Percentiles rank a stretch among this genome's conserved stretches.
Evolutionary conservation across 352 stramenopile genomes (phyloP).

Genomic region (Globisporangium cystogenes): DNA sequence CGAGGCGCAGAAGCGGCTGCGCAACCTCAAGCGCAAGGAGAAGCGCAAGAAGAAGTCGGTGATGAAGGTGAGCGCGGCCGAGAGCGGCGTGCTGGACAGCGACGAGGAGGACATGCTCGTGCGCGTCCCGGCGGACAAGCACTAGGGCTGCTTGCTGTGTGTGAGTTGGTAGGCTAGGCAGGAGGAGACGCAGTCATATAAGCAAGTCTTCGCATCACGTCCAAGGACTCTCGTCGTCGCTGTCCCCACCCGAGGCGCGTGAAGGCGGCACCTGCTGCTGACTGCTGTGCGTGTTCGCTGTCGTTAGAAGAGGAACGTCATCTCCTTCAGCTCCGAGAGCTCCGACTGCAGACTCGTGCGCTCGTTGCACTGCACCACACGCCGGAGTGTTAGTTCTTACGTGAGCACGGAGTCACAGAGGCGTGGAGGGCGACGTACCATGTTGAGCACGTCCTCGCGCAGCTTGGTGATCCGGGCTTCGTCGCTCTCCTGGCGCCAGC

Average conservation of each 20-base stretch:
- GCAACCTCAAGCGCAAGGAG: slow-evolving; percentile 70
- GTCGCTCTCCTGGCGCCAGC: slow-evolving; percentile 35
- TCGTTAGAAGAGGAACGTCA: slow-evolving; percentile 30
- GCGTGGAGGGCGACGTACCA: slow-evolving; percentile 26
- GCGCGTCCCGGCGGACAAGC: slow-evolving; percentile 10
- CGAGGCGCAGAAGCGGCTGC: slow-evolving; percentile 55
- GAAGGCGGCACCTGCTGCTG: not conserved
- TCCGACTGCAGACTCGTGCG: slow-evolving; percentile 47
- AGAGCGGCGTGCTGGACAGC: slow-evolving; percentile 15
- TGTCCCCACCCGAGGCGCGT: too few species aligned
- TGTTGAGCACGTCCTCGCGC: slow-evolving; percentile 44
- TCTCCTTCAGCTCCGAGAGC: slow-evolving; percentile 49
- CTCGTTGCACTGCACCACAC: slow-evolving; percentile 39
- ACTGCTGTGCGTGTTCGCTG: not conserved
- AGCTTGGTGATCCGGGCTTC: slow-evolving; percentile 45
- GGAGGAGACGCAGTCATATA: not conserved
- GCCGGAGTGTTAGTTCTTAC: too few species aligned
- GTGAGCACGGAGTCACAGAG: slow-evolving; percentile 2
- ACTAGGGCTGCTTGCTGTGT: slow-evolving; percentile 2
- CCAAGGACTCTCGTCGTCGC: too few species aligned
- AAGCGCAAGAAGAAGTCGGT: slow-evolving; percentile 68
- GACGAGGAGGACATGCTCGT: slow-evolving; percentile 21
- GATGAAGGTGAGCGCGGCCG: slow-evolving; percentile 36
- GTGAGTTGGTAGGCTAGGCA: slow-evolving; percentile 2
- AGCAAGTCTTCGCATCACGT: not conserved